Percentiles rank a stretch among this genome's conserved stretches.
These are phyloP conservation scores for Heliamphora pulchella DNA, from an alignment of 179 eudicot species.

Conservation along the genomic window DNA sequence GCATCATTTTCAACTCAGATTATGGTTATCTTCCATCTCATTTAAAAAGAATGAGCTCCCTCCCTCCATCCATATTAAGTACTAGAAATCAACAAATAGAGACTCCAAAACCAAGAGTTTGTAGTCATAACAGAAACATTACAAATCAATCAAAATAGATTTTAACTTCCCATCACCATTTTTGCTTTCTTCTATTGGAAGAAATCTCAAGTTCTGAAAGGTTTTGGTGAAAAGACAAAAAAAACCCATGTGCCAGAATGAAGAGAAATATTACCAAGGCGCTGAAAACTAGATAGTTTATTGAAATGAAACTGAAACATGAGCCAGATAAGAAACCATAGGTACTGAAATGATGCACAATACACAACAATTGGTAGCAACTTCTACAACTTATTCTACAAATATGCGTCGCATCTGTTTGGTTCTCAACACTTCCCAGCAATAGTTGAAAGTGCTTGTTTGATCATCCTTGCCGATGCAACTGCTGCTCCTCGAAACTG, in stretches of 20 bases:
- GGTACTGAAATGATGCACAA: not conserved
- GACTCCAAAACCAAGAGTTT: not conserved
- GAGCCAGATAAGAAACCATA: not conserved
- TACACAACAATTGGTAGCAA: not conserved
- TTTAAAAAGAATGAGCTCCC: not conserved
- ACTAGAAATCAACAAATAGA: not conserved
- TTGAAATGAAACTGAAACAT: not conserved
- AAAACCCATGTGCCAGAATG: not conserved
- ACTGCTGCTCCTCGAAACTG: conserved; percentile 36
- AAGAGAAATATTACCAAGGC: not conserved
- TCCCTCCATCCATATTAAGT: no score
- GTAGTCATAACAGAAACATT: not conserved
- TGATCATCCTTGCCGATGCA: conserved; percentile 45
- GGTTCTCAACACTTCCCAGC: conserved; percentile 23
- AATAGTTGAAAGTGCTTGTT: conserved; percentile 45
- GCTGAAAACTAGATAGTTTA: not conserved
- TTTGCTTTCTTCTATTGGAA: not conserved
- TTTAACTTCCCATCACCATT: not conserved
- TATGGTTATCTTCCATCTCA: not conserved
- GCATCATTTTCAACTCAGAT: not conserved
- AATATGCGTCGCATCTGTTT: not conserved
- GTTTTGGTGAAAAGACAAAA: not conserved
- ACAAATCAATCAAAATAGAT: not conserved
- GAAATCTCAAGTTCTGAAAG: not conserved
- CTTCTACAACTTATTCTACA: not conserved